Conservation (phyloP, 495 filamentous ascomycete genomes). For the Chaetomium fimeti region DNA sequence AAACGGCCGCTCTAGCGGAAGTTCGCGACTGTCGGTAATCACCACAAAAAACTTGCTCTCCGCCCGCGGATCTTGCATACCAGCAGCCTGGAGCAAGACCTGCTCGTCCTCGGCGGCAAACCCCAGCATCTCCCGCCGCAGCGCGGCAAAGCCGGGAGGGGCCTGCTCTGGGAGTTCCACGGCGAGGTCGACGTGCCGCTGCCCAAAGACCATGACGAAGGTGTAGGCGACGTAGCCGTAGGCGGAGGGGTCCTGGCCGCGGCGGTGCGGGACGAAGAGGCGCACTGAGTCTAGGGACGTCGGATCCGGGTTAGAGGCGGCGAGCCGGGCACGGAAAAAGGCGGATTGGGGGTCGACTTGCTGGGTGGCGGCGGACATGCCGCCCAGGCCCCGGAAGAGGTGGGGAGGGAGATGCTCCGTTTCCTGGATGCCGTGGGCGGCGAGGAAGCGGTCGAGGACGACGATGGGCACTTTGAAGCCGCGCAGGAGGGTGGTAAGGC, state of each 20-base stretch:
- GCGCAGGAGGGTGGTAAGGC: conserved; percentile 5
- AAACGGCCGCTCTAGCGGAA: conserved; percentile 14
- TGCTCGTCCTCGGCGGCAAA: not conserved
- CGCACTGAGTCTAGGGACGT: not conserved
- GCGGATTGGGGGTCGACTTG: not conserved
- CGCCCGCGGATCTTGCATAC: not conserved
- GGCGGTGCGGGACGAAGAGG: conserved; percentile 5
- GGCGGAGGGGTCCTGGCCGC: not conserved
- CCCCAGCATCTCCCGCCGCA: conserved; percentile 12
- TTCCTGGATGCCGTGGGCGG: not conserved
- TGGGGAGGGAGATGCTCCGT: not conserved
- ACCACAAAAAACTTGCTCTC: conserved; percentile 6
- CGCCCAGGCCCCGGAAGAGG: not conserved
- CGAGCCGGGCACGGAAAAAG: conserved; percentile 1
- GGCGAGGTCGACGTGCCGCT: conserved; percentile 8
- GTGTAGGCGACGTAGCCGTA: conserved; percentile 12
- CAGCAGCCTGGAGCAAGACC: not conserved
- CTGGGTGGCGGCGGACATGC: not conserved
- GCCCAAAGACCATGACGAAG: conserved; percentile 5
- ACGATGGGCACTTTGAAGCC: conserved; percentile 7
- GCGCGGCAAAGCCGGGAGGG: conserved; percentile 4
- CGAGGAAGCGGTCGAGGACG: not conserved
- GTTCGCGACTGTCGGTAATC: not conserved
- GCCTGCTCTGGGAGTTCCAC: conserved; percentile 9
- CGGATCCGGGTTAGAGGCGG: not conserved